Evolutionary conservation across 805 yeast species (phyloP), one percentile per base, ranked within the genome.

Genomic region (Metschnikowia lachancei): DNA sequence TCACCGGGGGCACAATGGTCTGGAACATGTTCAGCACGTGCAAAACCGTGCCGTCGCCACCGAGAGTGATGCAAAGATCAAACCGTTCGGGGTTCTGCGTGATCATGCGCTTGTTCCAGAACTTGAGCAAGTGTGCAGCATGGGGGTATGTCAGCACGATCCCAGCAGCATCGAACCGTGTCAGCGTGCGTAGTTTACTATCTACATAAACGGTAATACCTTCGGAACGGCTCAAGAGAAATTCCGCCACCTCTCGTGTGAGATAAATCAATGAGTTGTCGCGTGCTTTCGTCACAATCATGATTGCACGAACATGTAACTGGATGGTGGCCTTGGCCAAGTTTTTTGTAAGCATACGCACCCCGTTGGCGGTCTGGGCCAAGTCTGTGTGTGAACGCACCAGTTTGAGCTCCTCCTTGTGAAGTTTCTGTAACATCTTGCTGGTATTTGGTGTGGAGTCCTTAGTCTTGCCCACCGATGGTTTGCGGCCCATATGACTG

Each of bases 231-330:
- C 65, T 53, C 32, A 89, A 62, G 24, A 89, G 64, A 92, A 94
- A 90, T 56, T 81, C 88, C 1, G 88, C 83, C 53, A 90, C 70
- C 57, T 87, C 94, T 47, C 92, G 73, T 0, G 96, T 87, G 38
- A 88, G 68, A 57, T 80, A 82, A 6, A 86, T 81, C 43, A 90
- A 67, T 6, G 89, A 82, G 55, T 85, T 83, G 61, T 90, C 97
- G 45, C 95, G 75, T 1, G 95, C 94, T 63, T 89, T 89, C n/a
- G 96, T 89, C 16, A 90, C 90, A 12, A 89, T 80, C 81, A 89
- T 76, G 16, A 89, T 80, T 14, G 87, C 80, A 37, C 77, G 76
- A 16, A 86, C 82, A 45, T 84, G 83, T 17, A 89, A 64, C 55
- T 82, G 82, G 22, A 89, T 81, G 3, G 86, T 83, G 3, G 91